A percentile compares a stretch with the other conserved stretches of the same genome.
phyloP scores from a whole-genome alignment of 2,329 filamentous ascomycete genomes.

The Aspergillus viridinutans region DNA sequence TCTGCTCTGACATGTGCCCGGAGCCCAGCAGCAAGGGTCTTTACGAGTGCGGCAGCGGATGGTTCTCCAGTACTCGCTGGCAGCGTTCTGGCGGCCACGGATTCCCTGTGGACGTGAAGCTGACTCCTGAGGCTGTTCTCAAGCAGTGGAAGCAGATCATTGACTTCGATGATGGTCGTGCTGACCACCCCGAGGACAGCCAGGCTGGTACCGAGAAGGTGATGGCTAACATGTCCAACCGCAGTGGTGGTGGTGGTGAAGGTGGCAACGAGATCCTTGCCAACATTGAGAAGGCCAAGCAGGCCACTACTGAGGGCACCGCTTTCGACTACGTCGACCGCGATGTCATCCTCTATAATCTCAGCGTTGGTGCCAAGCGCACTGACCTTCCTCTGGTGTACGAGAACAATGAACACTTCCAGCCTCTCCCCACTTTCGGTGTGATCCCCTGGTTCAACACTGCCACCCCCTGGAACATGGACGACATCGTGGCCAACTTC shows the following conservation, averaged over 20 bases:
- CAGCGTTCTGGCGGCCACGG: slow-evolving; percentile 84
- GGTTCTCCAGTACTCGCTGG: slow-evolving; percentile 90
- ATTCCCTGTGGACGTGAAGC: slow-evolving; percentile 79
- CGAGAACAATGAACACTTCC: slow-evolving; percentile 88
- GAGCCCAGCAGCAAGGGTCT: slow-evolving; percentile 77
- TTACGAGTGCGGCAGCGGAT: slow-evolving; percentile 93
- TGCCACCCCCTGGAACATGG: slow-evolving; percentile 71
- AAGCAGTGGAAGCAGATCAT: slow-evolving; percentile 73
- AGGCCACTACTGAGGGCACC: slow-evolving; percentile 66
- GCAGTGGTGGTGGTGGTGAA: slow-evolving; percentile 46
- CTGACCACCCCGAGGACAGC: slow-evolving; percentile 78
- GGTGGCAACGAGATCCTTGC: slow-evolving; percentile 63
- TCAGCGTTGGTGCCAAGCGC: slow-evolving; percentile 87
- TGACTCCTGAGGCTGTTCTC: slow-evolving; percentile 80
- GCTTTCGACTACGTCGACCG: slow-evolving; percentile 79
- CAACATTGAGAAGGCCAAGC: slow-evolving; percentile 72
- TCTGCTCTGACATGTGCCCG: slow-evolving; percentile 82
- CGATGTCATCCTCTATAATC: slow-evolving; percentile 91
- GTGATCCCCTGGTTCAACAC: slow-evolving; percentile 93
- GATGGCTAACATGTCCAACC: slow-evolving; percentile 83
- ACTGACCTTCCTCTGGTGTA: slow-evolving; percentile 84
- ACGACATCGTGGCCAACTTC: slow-evolving; percentile 89
- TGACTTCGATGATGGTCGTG: slow-evolving; percentile 81
- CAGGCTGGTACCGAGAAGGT: slow-evolving; percentile 74
- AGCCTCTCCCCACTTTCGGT: slow-evolving; percentile 89